phyloP scores from a whole-genome alignment of 805 yeast species.

The Ogataea degrootiae region DNA sequence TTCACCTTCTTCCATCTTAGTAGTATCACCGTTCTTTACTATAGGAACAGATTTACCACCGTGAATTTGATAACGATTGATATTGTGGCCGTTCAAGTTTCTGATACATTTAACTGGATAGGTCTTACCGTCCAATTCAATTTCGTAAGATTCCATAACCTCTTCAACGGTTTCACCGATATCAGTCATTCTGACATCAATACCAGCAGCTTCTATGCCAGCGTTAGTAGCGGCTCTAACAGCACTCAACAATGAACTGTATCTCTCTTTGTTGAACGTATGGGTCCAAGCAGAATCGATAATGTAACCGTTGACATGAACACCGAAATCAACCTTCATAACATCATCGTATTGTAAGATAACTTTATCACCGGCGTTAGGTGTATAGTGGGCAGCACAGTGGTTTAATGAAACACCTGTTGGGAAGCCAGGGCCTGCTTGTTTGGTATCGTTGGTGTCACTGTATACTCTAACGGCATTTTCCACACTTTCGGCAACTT shows the following conservation, averaged over 20 bases:
- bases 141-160: constrained; percentile 94
- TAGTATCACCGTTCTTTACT: constrained; percentile 85
- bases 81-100: constrained; percentile 92
- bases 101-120: constrained; percentile 85
- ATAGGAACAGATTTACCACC: constrained; percentile 97
- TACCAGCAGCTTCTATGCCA: constrained; percentile 89
- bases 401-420: constrained; percentile 94
- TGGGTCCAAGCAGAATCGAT: constrained; percentile 94
- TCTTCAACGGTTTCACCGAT: constrained; percentile 96
- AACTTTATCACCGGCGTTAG: constrained; percentile 88
- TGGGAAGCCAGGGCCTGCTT: constrained; percentile 95
- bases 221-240: constrained; percentile 92
- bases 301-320: constrained; percentile 90
- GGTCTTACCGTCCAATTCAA: constrained; percentile 81
- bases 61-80: constrained; percentile 78
- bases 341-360: constrained; percentile 83
- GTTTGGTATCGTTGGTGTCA: constrained; percentile 49
- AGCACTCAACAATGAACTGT: constrained; percentile 75
- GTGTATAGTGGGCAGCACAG: constrained; percentile 97
- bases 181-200: constrained; percentile 91
- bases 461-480: constrained; percentile 73
- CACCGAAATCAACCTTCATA: constrained; percentile 95
- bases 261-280: constrained; percentile 70
- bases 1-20: constrained; percentile 99
- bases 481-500: constrained; percentile 86